phyloP scores from a whole-genome alignment of 805 yeast genomes.

The Starmerella kuoi region DNA sequence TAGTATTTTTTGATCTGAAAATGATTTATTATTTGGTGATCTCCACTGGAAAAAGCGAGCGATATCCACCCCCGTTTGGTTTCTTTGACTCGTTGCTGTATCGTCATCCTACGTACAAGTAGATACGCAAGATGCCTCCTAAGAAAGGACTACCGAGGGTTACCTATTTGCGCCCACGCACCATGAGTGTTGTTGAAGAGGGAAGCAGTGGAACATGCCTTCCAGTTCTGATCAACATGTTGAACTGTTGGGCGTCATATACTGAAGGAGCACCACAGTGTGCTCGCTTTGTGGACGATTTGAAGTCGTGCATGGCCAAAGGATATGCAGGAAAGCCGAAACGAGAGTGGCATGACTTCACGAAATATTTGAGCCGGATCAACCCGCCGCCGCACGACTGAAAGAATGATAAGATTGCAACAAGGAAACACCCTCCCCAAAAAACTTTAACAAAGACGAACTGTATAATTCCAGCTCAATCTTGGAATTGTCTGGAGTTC shows the following conservation, averaged over 20 bases:
- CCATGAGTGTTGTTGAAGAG: constrained; percentile 16
- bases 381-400: constrained; percentile 40
- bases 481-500: background rate
- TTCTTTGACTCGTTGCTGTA: too few relatives aligned
- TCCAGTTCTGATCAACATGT: constrained; percentile 68
- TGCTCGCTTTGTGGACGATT: constrained; percentile 40
- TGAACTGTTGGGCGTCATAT: constrained; percentile 94
- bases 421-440: too few relatives aligned
- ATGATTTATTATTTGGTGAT: too few relatives aligned
- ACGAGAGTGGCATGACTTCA: constrained; percentile 17
- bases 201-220: constrained; percentile 41
- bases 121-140: constrained; percentile 13
- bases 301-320: constrained; percentile 59
- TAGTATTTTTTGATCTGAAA: too few relatives aligned
- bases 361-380: constrained; percentile 24
- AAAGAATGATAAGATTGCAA: background rate
- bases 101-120: too few relatives aligned
- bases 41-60: too few relatives aligned
- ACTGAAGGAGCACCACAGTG: constrained; percentile 71
- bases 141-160: constrained; percentile 19
- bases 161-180: constrained; percentile 16
- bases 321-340: constrained; percentile 23
- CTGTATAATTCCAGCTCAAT: background rate
- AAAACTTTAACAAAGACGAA: too few relatives aligned
- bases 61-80: too few relatives aligned